Evolutionary conservation across 129 eudicot species (phyloP), one percentile per base, ranked within the genome.

Genomic region (Centella asiatica): DNA sequence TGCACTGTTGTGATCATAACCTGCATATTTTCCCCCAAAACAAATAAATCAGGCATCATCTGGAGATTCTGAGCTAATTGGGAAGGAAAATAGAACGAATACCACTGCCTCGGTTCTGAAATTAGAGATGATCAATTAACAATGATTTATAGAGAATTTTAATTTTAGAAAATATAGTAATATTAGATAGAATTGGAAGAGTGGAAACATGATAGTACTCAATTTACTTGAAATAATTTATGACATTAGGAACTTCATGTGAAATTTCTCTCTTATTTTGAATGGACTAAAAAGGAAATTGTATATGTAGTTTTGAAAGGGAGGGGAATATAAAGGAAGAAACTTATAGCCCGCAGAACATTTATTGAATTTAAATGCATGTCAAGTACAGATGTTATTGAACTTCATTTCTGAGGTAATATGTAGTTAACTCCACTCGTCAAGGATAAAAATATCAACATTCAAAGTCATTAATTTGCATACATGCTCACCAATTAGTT

Each of bases 1-100:
- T 15, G 89, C 76, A 56, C 83, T 78, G 62, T 84, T 84, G 77
- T 92, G 98, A 72, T 92, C 95, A 61, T 87, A 92, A 46, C 98
- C 98, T 92, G 67, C 32, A 70, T 22, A 44, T n/a, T 12, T n/a
- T n/a, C n/a, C n/a, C n/a, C n/a, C n/a, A 7, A 49, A 46, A 8
- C 1, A 12, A 33, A 49, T 10, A 6, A 18, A n/a, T 56, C 15
- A 56, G 24, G 39, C 61, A 56, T 56, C 40, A 56, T 1, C 6
- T n/a, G n/a, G n/a, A n/a, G n/a, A n/a, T n/a, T n/a, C n/a, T 56
- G 25, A 27, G 60, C 23, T 29, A 18, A 5, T 54, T 28, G 36
- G 36, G 37, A 54, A 54, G 2, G 27, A 12, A 28, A 14, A 11
- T n/a, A 15, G 27, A 56, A 24, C 44, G 2, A 27, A 11, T 12